phyloP scores from a whole-genome alignment of 768 basidiomycete genomes.

The Lepiota subincarnata region DNA sequence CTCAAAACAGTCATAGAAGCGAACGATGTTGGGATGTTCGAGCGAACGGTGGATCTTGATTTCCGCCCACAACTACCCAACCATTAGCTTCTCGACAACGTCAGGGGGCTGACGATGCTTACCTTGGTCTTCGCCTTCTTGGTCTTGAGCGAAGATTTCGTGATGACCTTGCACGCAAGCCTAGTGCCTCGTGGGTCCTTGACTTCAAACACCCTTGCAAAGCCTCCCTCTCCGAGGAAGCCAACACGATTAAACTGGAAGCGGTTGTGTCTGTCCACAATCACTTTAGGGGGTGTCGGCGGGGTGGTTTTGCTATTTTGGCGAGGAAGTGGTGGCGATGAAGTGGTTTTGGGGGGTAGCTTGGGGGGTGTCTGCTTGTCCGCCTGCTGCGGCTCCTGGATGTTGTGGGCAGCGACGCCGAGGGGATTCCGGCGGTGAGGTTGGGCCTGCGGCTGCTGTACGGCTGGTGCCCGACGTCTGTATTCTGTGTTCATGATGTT shows the following conservation, averaged over 20 bases:
- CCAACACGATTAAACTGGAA: conserved; percentile 68
- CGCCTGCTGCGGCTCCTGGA: conserved; percentile 18
- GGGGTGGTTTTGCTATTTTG: conserved; percentile 82
- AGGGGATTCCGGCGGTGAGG: conserved; percentile 8
- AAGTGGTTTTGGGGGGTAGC: conserved; percentile 36
- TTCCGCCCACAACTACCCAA: conserved; percentile 85
- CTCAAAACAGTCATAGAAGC: conserved; percentile 92
- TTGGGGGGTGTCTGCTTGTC: conserved; percentile 29
- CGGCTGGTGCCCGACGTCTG: conserved; percentile 8
- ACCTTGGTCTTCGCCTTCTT: conserved; percentile 99
- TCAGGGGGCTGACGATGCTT: conserved; percentile 13
- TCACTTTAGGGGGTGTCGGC: conserved; percentile 75
- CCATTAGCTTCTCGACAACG: background rate
- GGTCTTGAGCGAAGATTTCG: conserved; percentile 86
- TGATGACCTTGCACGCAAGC: conserved; percentile 91
- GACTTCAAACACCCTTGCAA: conserved; percentile 96
- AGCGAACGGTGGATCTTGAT: conserved; percentile 96
- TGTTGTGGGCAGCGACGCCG: conserved; percentile 10
- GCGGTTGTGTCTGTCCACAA: conserved; percentile 56
- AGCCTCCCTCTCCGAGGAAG: conserved; percentile 94
- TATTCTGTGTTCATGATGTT: conserved; percentile 5
- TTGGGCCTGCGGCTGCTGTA: conserved; percentile 17
- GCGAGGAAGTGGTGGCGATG: conserved; percentile 68
- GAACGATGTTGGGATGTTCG: conserved; percentile 88
- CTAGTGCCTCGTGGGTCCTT: conserved; percentile 60